Base-by-base conservation (phyloP, 306 rosid genomes). In the Pueraria montana region DNA sequence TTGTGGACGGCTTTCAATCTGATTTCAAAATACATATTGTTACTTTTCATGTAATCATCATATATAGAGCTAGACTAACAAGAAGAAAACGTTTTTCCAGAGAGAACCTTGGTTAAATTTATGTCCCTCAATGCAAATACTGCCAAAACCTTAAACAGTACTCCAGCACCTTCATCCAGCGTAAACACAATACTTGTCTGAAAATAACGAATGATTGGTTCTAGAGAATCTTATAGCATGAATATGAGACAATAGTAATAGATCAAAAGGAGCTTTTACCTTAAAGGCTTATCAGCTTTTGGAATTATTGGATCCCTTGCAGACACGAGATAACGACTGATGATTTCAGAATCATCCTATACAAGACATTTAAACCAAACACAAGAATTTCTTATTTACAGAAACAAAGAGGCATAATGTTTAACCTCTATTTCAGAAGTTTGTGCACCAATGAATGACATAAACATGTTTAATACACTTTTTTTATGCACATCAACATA, bases 221-320 rank as follows among this genome's bases (percentile, higher is more conserved):
- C 49, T 4, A 21, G 75, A 74, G 55, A 48, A 63, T 48, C 74
- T 71, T 32, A 83, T 11, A 24, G 56, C 36, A 58, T 52, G 72
- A 73, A 67, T 30, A 67, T 43, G 40, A 82, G 34, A 61, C 43
- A 63, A 55, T 6, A 27, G 23, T 8, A 21, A 83, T 10, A 24
- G 36, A 18, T 80, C 49, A 50, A 58, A 59, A 48, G 21, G 58
- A 81, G 67, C 61, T 59, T 21, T 77, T 72, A 89, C 92, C 87
- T 89, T 91, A 36, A 65, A 91, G 23, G 82, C 74, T 69, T 89
- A 74, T 84, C 70, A 61, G 87, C 23, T 85, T 86, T 85, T 8
- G 95, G 90, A 58, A 91, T 89, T 74, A 91, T 89, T 55, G 93
- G 93, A 74, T 91, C 93, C 87, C 91, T 88, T 18, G 93, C 95